A percentile compares a stretch with the other conserved stretches of the same genome.
Evolutionary conservation across 257 asterid genomes (phyloP).

Genomic region (Solanum tarijense): DNA sequence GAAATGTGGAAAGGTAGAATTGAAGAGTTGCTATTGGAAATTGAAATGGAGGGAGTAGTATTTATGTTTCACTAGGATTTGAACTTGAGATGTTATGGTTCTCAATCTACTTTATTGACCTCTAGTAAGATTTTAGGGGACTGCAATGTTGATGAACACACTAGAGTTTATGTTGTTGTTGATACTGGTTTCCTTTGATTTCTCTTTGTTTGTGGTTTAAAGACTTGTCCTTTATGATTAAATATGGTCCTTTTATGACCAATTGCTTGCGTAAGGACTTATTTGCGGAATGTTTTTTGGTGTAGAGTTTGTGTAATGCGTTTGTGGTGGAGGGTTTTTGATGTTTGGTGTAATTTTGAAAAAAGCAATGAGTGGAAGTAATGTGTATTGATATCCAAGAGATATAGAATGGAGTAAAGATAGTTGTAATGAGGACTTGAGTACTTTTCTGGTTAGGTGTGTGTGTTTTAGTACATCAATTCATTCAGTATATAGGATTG

Average conservation of each 20-base stretch:
- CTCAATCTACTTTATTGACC: background rate
- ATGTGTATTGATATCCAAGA: background rate
- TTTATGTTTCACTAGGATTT: background rate
- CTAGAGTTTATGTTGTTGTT: background rate
- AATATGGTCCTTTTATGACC: background rate
- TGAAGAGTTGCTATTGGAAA: background rate
- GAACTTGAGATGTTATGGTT: background rate
- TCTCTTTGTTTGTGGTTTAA: background rate
- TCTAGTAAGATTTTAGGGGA: background rate
- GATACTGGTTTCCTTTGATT: background rate
- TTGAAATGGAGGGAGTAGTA: background rate
- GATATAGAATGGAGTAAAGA: background rate
- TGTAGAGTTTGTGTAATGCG: background rate
- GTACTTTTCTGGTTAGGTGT: background rate
- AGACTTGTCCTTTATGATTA: background rate
- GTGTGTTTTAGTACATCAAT: background rate
- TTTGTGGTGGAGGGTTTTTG: background rate
- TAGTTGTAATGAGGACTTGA: background rate
- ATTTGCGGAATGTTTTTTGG: background rate
- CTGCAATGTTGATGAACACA: background rate
- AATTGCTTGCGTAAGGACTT: background rate
- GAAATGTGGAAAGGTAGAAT: background rate
- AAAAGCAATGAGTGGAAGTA: background rate
- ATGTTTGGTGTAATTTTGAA: background rate
- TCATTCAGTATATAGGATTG: too few relatives aligned